Percentiles rank a stretch among this genome's conserved stretches.
Evolutionary conservation across 148 eudicot species (phyloP).

Genomic region (Spergularia bocconei): DNA sequence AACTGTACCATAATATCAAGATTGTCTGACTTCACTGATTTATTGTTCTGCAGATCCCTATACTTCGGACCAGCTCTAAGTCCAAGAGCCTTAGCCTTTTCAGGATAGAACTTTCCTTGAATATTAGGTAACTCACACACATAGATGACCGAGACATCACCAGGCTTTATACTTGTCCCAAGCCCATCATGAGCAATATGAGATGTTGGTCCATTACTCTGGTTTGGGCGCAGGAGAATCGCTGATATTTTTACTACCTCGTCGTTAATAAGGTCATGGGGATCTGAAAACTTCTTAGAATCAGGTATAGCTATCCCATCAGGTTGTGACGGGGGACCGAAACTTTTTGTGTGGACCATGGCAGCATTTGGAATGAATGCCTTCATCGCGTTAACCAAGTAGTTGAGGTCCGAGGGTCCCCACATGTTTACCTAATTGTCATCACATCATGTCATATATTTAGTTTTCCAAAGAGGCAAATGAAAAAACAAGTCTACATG

Average conservation of each 20-base stretch:
- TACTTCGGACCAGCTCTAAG: slow-evolving; percentile 75
- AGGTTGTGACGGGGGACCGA: slow-evolving; percentile 50
- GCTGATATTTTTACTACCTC: slow-evolving; percentile 94
- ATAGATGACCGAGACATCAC: slow-evolving; percentile 78
- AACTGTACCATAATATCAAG: slow-evolving; percentile 60
- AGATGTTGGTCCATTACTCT: slow-evolving; percentile 14
- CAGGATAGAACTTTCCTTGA: slow-evolving; percentile 79
- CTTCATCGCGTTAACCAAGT: slow-evolving; percentile 75
- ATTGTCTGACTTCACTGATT: slow-evolving; percentile 67
- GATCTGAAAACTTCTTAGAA: slow-evolving; percentile 35
- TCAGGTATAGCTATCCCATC: slow-evolving; percentile 35
- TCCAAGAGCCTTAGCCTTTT: slow-evolving; percentile 84
- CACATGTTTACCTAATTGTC: slow-evolving; percentile 72
- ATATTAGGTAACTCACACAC: slow-evolving; percentile 86
- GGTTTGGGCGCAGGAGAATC: slow-evolving; percentile 56
- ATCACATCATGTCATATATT: slow-evolving; percentile 12
- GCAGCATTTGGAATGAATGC: slow-evolving; percentile 91
- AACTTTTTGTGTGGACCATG: slow-evolving; percentile 87
- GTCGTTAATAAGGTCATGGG: slow-evolving; percentile 63
- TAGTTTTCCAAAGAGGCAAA: neutral
- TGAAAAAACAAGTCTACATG: slow-evolving; percentile 15
- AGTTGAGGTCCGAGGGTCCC: slow-evolving; percentile 83
- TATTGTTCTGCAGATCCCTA: slow-evolving; percentile 69
- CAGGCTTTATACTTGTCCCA: slow-evolving; percentile 43
- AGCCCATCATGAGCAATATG: slow-evolving; percentile 17